Conservation (phyloP, 2,329 filamentous ascomycete genomes). For the Fusarium mexicanum region DNA sequence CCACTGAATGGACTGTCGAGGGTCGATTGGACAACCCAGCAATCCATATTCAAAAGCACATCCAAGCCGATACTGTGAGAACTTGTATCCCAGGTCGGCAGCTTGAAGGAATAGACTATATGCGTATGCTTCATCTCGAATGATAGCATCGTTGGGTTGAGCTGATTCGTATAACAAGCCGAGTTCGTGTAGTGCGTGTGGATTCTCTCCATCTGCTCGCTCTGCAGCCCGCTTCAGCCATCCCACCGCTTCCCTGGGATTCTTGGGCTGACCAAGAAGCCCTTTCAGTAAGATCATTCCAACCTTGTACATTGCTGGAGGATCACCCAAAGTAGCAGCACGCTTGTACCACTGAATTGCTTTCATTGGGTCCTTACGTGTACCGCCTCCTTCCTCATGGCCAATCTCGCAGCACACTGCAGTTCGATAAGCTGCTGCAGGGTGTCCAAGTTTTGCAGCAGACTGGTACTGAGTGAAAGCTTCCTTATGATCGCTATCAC, state of each 20-base stretch:
- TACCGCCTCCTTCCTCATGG: slow-evolving; percentile 92
- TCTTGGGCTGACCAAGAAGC: slow-evolving; percentile 84
- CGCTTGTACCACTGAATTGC: slow-evolving; percentile 99
- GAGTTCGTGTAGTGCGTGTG: slow-evolving; percentile 93
- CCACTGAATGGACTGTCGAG: slow-evolving; percentile 88
- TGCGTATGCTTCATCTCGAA: slow-evolving; percentile 85
- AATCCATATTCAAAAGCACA: slow-evolving; percentile 90
- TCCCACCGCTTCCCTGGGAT: slow-evolving; percentile 84
- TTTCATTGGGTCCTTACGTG: slow-evolving; percentile 88
- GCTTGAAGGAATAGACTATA: slow-evolving; percentile 85
- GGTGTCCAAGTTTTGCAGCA: slow-evolving; percentile 88
- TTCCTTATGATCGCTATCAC: slow-evolving; percentile 87
- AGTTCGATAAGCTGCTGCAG: slow-evolving; percentile 89
- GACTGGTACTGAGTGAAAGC: slow-evolving; percentile 94
- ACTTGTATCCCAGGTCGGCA: slow-evolving; percentile 91
- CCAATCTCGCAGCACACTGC: slow-evolving; percentile 98
- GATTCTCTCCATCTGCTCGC: slow-evolving; percentile 86
- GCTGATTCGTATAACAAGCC: slow-evolving; percentile 73
- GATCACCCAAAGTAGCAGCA: slow-evolving; percentile 88
- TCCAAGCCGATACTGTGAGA: slow-evolving; percentile 89
- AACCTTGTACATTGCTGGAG: slow-evolving; percentile 97
- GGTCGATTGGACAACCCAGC: slow-evolving; percentile 83
- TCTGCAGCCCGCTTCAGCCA: slow-evolving; percentile 97
- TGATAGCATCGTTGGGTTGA: slow-evolving; percentile 74
- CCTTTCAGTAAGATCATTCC: slow-evolving; percentile 96